A percentile compares a stretch with the other conserved stretches of the same genome.
phyloP scores from a whole-genome alignment of 306 rosid genomes.

The Fragaria nilgerrensis region DNA sequence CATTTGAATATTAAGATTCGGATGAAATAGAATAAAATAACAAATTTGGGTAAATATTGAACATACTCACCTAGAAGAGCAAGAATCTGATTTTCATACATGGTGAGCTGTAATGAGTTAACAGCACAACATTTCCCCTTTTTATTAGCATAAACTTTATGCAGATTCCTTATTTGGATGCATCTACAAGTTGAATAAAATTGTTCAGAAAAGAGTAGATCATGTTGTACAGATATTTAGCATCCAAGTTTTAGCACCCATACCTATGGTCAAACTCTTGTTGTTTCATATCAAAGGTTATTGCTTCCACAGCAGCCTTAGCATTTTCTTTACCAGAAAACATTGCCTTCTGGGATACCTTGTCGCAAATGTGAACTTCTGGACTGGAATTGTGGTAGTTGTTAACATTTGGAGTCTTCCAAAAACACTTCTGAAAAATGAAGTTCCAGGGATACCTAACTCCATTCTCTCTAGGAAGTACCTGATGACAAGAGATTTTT shows the following conservation, averaged over 20 bases:
- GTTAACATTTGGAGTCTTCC: conserved; percentile 43
- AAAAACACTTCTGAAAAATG: conserved; percentile 49
- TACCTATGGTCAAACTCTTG: conserved; percentile 94
- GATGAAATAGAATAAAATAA: background rate
- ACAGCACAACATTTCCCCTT: conserved; percentile 90
- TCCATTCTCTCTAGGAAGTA: conserved; percentile 87
- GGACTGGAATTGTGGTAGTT: conserved; percentile 32
- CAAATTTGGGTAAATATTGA: conserved; percentile 7
- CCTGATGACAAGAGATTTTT: conserved; percentile 43
- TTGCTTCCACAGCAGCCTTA: conserved; percentile 58
- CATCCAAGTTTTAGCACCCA: conserved; percentile 25
- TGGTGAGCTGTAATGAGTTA: conserved; percentile 66
- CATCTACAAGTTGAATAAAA: conserved; percentile 54
- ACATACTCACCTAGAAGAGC: conserved; percentile 82
- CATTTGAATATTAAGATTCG: background rate
- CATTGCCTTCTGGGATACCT: conserved; percentile 26
- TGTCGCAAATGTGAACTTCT: conserved; percentile 32
- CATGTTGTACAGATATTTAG: conserved; percentile 15
- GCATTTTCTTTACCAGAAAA: conserved; percentile 34
- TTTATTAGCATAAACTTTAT: conserved; percentile 72
- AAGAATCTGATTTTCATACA: conserved; percentile 95
- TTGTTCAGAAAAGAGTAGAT: conserved; percentile 9
- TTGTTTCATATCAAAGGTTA: conserved; percentile 90
- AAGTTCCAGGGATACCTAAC: conserved; percentile 71
- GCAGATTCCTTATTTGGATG: conserved; percentile 90